phyloP scores from a whole-genome alignment of 2,329 filamentous ascomycete genomes.

The Simplicillium sp. region DNA sequence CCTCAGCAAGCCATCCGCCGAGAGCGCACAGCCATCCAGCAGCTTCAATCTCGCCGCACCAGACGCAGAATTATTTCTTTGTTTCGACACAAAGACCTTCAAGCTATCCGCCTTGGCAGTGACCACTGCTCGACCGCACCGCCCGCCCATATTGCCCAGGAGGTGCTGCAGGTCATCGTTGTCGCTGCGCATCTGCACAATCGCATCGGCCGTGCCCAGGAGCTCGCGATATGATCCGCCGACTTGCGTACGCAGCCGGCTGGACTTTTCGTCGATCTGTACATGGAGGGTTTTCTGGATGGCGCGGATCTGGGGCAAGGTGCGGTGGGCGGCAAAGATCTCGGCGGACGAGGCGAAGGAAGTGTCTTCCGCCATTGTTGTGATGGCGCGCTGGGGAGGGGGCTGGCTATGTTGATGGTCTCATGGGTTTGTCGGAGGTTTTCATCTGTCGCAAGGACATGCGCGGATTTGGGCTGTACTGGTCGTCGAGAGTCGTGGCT shows the following conservation, averaged over 20 bases:
- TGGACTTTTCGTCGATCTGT: slow-evolving; percentile 52
- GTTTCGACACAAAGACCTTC: slow-evolving; percentile 29
- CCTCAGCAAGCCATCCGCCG: slow-evolving; percentile 38
- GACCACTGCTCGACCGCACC: slow-evolving; percentile 65
- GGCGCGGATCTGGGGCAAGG: slow-evolving; percentile 53
- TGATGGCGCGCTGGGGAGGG: slow-evolving; percentile 25
- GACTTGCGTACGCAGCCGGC: slow-evolving; percentile 53
- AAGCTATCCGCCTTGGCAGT: slow-evolving; percentile 55
- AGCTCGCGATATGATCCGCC: slow-evolving; percentile 74
- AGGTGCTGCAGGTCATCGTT: slow-evolving; percentile 66
- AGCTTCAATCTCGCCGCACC: slow-evolving; percentile 36
- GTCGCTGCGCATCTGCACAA: slow-evolving; percentile 76
- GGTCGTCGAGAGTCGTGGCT: no score
- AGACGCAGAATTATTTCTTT: slow-evolving; percentile 15
- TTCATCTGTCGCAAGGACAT: no score
- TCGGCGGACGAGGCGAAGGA: slow-evolving; percentile 34
- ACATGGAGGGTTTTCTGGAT: slow-evolving; percentile 51
- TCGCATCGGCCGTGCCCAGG: slow-evolving; percentile 86
- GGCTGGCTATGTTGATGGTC: slow-evolving; percentile 22
- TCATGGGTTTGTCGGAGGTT: no score
- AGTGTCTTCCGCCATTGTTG: slow-evolving; percentile 11
- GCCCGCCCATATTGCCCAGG: slow-evolving; percentile 62
- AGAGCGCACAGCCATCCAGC: slow-evolving; percentile 41
- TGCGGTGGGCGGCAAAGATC: slow-evolving; percentile 45
- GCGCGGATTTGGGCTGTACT: no score